phyloP scores from a whole-genome alignment of 2,329 filamentous ascomycete genomes.

The Alternaria solani region DNA sequence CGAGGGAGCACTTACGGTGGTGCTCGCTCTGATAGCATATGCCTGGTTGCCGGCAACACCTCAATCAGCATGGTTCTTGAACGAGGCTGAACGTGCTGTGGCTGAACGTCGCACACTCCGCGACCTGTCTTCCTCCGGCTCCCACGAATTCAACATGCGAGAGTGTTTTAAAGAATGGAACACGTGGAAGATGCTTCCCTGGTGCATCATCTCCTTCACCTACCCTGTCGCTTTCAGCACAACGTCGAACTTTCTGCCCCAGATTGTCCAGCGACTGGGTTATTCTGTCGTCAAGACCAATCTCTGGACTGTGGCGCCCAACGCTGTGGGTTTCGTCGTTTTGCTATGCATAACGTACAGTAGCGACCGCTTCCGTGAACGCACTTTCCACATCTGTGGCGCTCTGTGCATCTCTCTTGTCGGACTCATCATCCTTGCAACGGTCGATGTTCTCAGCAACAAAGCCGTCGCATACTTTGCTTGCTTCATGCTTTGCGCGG shows the following conservation, averaged over 20 bases:
- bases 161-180: constrained; percentile 56
- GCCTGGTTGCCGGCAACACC: constrained; percentile 47
- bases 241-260: constrained; percentile 58
- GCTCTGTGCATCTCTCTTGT: constrained; percentile 52
- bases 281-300: constrained; percentile 58
- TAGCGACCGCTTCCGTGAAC: constrained; percentile 57
- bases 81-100: constrained; percentile 46
- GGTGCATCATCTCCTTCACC: constrained; percentile 58
- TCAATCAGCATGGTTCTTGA: constrained; percentile 52
- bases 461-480: constrained; percentile 60
- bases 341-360: constrained; percentile 56
- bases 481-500: constrained; percentile 57
- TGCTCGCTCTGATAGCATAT: constrained; percentile 41
- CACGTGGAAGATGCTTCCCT: constrained; percentile 54
- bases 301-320: constrained; percentile 60
- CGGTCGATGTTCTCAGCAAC: constrained; percentile 54
- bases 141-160: constrained; percentile 50
- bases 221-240: constrained; percentile 60
- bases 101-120: constrained; percentile 54
- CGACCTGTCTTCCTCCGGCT: constrained; percentile 46
- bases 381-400: constrained; percentile 57
- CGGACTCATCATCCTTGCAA: constrained; percentile 56
- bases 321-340: constrained; percentile 58
- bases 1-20: constrained; percentile 49
- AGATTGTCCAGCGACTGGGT: constrained; percentile 57